phyloP scores from a whole-genome alignment of 2,329 filamentous ascomycete species.

The Botrytis aclada region DNA sequence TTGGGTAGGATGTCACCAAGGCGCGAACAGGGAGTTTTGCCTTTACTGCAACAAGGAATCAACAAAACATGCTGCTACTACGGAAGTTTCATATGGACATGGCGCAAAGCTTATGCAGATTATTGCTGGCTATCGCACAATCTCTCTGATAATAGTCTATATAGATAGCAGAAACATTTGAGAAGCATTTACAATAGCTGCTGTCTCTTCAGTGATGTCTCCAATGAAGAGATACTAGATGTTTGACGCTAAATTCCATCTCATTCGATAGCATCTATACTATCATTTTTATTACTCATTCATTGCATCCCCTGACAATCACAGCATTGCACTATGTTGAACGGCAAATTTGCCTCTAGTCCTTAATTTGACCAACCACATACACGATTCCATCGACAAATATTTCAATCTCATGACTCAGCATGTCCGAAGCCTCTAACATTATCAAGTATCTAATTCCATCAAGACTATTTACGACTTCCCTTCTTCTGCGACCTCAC shows the following conservation, averaged over 20 bases:
- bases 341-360: background rate
- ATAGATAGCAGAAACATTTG: background rate
- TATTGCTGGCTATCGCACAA: too few species aligned
- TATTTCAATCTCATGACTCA: conserved; percentile 6
- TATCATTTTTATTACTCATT: background rate
- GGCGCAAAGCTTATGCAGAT: background rate
- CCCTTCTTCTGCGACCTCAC: conserved; percentile 8
- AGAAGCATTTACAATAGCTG: background rate
- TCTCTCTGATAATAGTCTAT: background rate
- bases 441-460: conserved; percentile 24
- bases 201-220: too few species aligned
- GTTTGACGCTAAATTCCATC: background rate
- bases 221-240: background rate
- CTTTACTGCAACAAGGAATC: background rate
- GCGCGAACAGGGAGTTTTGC: background rate
- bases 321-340: background rate
- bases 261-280: background rate
- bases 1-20: background rate
- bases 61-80: background rate
- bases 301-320: background rate
- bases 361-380: background rate
- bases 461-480: conserved; percentile 25
- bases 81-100: background rate
- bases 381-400: background rate
- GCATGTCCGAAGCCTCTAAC: conserved; percentile 22